A percentile compares a stretch with the other conserved stretches of the same genome.
These are phyloP conservation scores for Lodderomyces elongisporus DNA, from an alignment of 1,139 yeast species.

Conservation along the genomic window DNA sequence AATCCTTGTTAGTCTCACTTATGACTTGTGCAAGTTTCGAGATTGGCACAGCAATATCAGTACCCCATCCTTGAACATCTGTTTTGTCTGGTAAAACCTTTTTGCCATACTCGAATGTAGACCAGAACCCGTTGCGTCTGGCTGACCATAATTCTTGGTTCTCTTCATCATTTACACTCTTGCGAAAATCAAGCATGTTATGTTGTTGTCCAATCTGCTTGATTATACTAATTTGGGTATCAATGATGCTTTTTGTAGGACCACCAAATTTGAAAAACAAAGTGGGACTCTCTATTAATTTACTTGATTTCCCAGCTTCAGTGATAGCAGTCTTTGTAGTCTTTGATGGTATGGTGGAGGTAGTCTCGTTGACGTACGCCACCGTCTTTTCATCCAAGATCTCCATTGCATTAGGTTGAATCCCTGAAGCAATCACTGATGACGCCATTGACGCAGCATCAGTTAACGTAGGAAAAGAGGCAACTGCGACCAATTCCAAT, in stretches of 20 bases:
- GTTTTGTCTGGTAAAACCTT: constrained; percentile 40
- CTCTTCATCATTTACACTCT: constrained; percentile 61
- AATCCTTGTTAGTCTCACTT: constrained; percentile 45
- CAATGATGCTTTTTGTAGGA: constrained; percentile 43
- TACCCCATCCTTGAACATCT: constrained; percentile 73
- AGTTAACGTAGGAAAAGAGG: constrained; percentile 35
- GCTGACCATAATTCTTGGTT: constrained; percentile 81
- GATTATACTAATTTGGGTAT: constrained; percentile 55
- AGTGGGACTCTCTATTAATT: constrained; percentile 63
- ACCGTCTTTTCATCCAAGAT: constrained; percentile 36
- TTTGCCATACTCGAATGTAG: constrained; percentile 64
- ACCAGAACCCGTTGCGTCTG: constrained; percentile 85
- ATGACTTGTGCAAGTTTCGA: constrained; percentile 46
- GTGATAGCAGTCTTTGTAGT: too few species aligned
- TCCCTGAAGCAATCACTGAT: constrained; percentile 29
- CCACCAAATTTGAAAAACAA: constrained; percentile 74
- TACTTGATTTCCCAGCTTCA: constrained; percentile 11
- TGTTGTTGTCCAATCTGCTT: constrained; percentile 49
- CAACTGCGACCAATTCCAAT: constrained; percentile 35
- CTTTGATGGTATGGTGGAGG: too few species aligned
- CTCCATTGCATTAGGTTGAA: constrained; percentile 42
- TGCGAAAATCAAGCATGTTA: constrained; percentile 48
- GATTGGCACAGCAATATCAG: constrained; percentile 67
- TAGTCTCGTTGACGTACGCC: constrained; percentile 34
- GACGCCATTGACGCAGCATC: constrained; percentile 43